Evolutionary conservation across 2,329 filamentous ascomycete species (phyloP).

Genomic region (Drechslerella coelobrocha): DNA sequence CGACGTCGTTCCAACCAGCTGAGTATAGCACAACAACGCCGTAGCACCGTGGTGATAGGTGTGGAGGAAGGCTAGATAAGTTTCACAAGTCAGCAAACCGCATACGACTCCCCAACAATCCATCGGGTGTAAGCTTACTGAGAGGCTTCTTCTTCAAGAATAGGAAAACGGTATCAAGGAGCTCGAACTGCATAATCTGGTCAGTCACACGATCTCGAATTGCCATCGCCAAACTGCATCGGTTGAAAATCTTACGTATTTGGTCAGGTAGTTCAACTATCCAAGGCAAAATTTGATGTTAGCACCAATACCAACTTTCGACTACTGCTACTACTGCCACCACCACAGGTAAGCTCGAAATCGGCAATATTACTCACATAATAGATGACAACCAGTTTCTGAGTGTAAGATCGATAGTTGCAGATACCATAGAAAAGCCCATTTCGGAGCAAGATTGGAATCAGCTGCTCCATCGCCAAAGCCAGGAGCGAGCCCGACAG

Average conservation of each 20-base stretch:
- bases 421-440: conserved; percentile 93
- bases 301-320: too few species aligned
- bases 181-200: conserved; percentile 63
- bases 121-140: conserved; percentile 64
- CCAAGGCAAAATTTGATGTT: conserved; percentile 56
- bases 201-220: conserved; percentile 25
- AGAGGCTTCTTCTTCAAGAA: conserved; percentile 99
- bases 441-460: conserved; percentile 78
- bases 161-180: conserved; percentile 93
- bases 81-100: conserved; percentile 31
- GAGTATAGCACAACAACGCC: conserved; percentile 95
- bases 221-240: conserved; percentile 1
- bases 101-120: conserved; percentile 11
- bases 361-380: conserved; percentile 75
- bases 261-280: conserved; percentile 96
- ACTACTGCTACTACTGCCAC: too few species aligned
- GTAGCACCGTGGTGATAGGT: conserved; percentile 98
- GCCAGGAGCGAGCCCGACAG: conserved; percentile 81
- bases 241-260: conserved; percentile 69
- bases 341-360: not conserved
- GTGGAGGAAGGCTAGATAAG: conserved; percentile 80
- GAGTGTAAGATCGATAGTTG: conserved; percentile 81
- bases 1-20: conserved; percentile 88
- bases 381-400: conserved; percentile 90
- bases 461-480: conserved; percentile 88